phyloP scores from a whole-genome alignment of 2,329 filamentous ascomycete species.

The Aureobasidium pullulans region DNA sequence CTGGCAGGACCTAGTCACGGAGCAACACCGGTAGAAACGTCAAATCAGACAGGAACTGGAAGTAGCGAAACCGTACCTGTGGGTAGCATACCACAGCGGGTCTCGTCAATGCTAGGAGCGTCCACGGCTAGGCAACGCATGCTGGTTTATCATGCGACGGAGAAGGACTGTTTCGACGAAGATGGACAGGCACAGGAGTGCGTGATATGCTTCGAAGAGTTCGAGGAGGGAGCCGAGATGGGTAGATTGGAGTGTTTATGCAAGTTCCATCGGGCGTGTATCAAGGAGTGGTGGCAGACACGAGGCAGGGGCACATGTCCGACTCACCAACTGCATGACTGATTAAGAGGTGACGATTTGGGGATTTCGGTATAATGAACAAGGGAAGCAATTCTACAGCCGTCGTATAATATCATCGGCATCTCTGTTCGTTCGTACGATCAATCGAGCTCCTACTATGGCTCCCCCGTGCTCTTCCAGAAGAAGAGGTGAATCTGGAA shows the following conservation, averaged over 20 bases:
- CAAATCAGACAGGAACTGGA: background rate
- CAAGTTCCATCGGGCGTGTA: slow-evolving; percentile 56
- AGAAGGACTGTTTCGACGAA: slow-evolving; percentile 56
- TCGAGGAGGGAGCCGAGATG: slow-evolving; percentile 52
- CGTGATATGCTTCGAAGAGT: slow-evolving; percentile 59
- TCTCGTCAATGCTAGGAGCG: slow-evolving; percentile 7
- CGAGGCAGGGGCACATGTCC: slow-evolving; percentile 52
- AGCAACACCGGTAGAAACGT: slow-evolving; percentile 8
- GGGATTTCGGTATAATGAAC: too few species aligned
- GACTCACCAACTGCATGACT: slow-evolving; percentile 47
- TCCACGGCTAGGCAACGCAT: slow-evolving; percentile 31
- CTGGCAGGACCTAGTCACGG: slow-evolving; percentile 16
- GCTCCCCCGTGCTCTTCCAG: too few species aligned
- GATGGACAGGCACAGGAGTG: slow-evolving; percentile 49
- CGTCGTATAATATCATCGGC: too few species aligned
- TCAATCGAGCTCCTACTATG: too few species aligned
- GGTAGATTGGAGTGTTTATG: slow-evolving; percentile 56
- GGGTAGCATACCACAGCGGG: background rate
- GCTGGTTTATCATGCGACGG: slow-evolving; percentile 50
- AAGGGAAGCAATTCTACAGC: too few species aligned
- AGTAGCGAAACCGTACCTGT: background rate
- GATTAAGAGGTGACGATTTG: background rate
- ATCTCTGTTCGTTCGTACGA: too few species aligned
- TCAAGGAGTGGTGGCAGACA: slow-evolving; percentile 52
- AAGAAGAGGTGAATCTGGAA: too few species aligned